Conservation (phyloP, 805 yeast genomes). For the Saturnispora ahearnii region DNA sequence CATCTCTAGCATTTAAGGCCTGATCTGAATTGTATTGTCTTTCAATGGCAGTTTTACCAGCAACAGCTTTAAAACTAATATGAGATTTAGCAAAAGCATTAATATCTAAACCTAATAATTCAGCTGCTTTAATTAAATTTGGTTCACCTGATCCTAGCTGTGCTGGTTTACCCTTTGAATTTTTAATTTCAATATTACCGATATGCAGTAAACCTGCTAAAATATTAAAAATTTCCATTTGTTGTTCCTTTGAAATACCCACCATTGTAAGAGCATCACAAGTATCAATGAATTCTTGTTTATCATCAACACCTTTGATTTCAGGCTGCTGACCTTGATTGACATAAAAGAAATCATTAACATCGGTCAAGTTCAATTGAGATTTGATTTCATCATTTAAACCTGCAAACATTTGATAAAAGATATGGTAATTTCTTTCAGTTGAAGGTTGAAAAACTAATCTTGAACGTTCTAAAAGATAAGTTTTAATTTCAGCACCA, state of each 20-base stretch:
- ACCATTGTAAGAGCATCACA: slow-evolving; percentile 68
- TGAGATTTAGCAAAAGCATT: slow-evolving; percentile 77
- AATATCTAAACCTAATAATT: slow-evolving; percentile 74
- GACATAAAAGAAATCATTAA: slow-evolving; percentile 68
- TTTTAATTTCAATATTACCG: slow-evolving; percentile 83
- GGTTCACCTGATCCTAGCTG: slow-evolving; percentile 80
- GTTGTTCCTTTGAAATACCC: slow-evolving; percentile 56
- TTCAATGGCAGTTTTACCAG: slow-evolving; percentile 71
- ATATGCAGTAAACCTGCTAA: slow-evolving; percentile 85
- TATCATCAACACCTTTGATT: slow-evolving; percentile 77
- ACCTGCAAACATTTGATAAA: slow-evolving; percentile 83
- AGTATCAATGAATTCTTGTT: slow-evolving; percentile 66
- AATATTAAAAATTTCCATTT: slow-evolving; percentile 61
- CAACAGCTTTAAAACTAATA: slow-evolving; percentile 26
- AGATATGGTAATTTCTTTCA: slow-evolving; percentile 95
- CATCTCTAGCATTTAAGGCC: slow-evolving; percentile 87
- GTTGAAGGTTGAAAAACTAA: slow-evolving; percentile 82
- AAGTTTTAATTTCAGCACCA: slow-evolving; percentile 93
- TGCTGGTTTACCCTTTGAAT: slow-evolving; percentile 71
- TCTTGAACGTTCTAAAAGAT: slow-evolving; percentile 86
- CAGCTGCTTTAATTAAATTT: slow-evolving; percentile 70
- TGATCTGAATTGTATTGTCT: slow-evolving; percentile 87
- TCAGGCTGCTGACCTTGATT: slow-evolving; percentile 76
- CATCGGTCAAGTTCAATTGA: slow-evolving; percentile 49
- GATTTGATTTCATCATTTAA: slow-evolving; percentile 45